A percentile compares a stretch with the other conserved stretches of the same genome.
Conservation (phyloP, 305 asterid genomes). For the Andrographis paniculata region DNA sequence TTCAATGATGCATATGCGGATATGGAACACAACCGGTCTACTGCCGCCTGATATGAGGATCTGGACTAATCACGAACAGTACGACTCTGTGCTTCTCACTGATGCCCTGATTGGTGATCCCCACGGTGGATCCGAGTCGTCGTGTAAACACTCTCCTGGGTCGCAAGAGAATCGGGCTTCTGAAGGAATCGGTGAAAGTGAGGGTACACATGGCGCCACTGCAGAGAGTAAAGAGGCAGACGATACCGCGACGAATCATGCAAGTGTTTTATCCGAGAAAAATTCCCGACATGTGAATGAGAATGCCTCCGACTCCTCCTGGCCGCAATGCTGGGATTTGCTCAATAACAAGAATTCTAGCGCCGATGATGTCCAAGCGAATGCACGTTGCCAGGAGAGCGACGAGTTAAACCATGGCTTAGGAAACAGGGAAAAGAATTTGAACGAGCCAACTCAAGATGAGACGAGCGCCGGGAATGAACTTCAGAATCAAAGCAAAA, state of each 20-base stretch:
- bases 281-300: constrained; percentile 26
- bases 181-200: constrained; percentile 22
- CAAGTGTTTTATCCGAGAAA: constrained; percentile 21
- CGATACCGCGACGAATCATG: constrained; percentile 13
- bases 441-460: constrained; percentile 18
- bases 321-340: constrained; percentile 46
- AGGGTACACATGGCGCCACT: constrained; percentile 15
- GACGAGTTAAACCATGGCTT: constrained; percentile 23
- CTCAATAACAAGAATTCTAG: constrained; percentile 38
- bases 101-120: constrained; percentile 56
- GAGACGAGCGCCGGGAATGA: constrained; percentile 23
- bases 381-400: constrained; percentile 25
- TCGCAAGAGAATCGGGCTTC: constrained; percentile 31
- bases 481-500: constrained; percentile 27
- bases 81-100: constrained; percentile 56
- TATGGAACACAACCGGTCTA: constrained; percentile 81
- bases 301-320: constrained; percentile 31
- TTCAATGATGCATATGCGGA: constrained; percentile 72
- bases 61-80: constrained; percentile 77
- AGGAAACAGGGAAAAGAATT: constrained; percentile 26
- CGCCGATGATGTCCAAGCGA: constrained; percentile 29
- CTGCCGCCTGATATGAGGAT: constrained; percentile 87
- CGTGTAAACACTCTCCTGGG: constrained; percentile 27
- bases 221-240: constrained; percentile 23
- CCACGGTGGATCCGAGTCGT: constrained; percentile 39